Evolutionary conservation across 2,329 filamentous ascomycete species (phyloP), one percentile per base, ranked within the genome.

Genomic region (Calcarisporium arbuscula): DNA sequence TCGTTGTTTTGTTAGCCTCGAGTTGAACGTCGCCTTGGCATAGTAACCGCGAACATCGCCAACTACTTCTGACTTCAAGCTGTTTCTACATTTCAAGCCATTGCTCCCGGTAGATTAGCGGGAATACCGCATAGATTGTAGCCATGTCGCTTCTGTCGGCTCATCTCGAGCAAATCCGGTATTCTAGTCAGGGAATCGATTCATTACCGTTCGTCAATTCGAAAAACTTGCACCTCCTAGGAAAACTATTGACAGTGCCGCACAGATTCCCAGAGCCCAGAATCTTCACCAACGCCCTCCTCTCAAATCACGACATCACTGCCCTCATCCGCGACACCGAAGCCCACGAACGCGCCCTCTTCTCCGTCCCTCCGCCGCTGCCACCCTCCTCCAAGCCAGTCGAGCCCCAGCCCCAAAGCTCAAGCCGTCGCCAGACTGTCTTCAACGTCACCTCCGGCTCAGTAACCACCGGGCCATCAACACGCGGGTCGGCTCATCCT

Each of bases 261-360:
- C 3, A 9, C 45, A 94, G 87, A 21, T 96, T 96, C 50, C 86
- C 86, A 26, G 77, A 77, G 3, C 86, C 90, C n/a, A 94, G 86
- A 52, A 88, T 92, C 53, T 98, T 96, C 64, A 92, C 89, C 47
- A 95, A 94, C 58, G 88, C 92, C 21, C 74, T 98, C 25, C 79
- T 96, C 31, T 80, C 82, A 37, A 80, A 80, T 46, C 82, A 89
- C 59, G 92, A 98, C 59, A 96, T 98, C 48, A 96, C 92, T 5
- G 77, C 85, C 10, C 68, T 98, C 30, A 95, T 98, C 52, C 85
- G 92, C 41, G 92, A 98, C 58, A 95, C 90, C 4, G 92, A 98
- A 61, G 67, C 83, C 16, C 90, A 96, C 63, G 92, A 98, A 60
- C 83, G 89, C 51, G 90, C 90, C 6, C 77, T 98, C 14, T 98